phyloP scores from a whole-genome alignment of 169 alveolate species.

The Eimeria falciformis region DNA sequence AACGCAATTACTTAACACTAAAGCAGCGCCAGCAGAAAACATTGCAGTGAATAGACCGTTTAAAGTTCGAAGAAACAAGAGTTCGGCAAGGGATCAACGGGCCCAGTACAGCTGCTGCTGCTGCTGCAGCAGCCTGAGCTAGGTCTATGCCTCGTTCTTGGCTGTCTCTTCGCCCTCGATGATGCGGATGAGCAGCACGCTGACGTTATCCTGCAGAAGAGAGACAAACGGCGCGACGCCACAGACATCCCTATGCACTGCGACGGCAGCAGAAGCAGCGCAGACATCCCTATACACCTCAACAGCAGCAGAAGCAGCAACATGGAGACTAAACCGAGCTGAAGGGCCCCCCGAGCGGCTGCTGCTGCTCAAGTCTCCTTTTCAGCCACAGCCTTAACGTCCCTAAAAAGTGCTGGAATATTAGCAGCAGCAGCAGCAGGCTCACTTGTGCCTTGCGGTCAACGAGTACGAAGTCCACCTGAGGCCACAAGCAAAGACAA shows the following conservation, averaged over 20 bases:
- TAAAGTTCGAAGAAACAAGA: too few species aligned
- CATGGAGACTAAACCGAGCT: background rate
- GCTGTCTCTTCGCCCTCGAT: background rate
- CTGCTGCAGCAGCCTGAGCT: background rate
- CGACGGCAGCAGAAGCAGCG: too few species aligned
- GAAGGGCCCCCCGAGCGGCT: too few species aligned
- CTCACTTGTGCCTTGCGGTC: conserved; percentile 86
- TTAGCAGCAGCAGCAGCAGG: conserved; percentile 25
- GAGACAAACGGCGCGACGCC: too few species aligned
- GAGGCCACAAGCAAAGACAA: background rate
- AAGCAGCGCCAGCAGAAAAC: background rate
- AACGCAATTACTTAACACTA: background rate
- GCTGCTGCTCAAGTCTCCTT: too few species aligned
- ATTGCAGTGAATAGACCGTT: background rate
- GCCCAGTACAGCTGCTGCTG: background rate
- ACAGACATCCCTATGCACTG: too few species aligned
- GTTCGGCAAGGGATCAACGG: too few species aligned
- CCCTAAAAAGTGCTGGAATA: too few species aligned
- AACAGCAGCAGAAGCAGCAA: background rate
- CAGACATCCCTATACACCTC: too few species aligned
- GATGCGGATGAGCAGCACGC: background rate
- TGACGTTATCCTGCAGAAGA: background rate
- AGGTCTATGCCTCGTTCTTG: background rate
- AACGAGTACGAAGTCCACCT: conserved; percentile 59
- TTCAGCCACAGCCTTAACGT: too few species aligned